Base-by-base conservation (phyloP, 495 filamentous ascomycete species). In the Penicillium robsamsonii region DNA sequence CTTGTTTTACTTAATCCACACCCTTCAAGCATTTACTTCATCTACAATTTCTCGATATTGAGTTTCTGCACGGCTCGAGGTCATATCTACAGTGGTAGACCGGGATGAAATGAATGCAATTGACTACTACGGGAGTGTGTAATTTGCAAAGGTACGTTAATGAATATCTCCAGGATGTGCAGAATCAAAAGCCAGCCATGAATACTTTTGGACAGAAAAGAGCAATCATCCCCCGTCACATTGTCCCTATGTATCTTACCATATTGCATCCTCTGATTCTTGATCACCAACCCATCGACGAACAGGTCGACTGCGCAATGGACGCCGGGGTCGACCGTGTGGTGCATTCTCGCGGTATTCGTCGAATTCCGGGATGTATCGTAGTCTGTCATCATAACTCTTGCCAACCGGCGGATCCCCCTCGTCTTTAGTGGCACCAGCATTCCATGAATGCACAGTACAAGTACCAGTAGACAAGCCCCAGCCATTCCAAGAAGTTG, bases 401-500 rank as follows among this genome's bases (percentile, higher is more conserved):
- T 70, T 66, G 1, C 83, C 83, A 73, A 89, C 76, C 10, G 69
- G 70, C 8, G 87, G 86, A 33, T 83, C 79, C 0, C 76, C 87
- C 65, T 93, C 89, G 59, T 91, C 89, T 0, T 72, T 62, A 0
- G 77, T 75, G 13, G 79, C 71, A 33, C 79, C 81, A 43, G 87
- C 86, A 47, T 90, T 90, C 82, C 84, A 95, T 13, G 81, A 80
- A 68, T 95, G 90, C 46, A 90, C 58, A 0, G 87, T 88, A 53
- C 87, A 89, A 2, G 90, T 92, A 5, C 90, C 90, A 1, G 77
- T 75, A 10, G 83, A 78, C 64, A 83, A 77, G 35, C 81, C 85
- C 72, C 81, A 87, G 30, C 89, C 88, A 58, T 90, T 90, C 87
- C 89, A 89, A 2, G 86, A 83, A 15, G 90, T 92, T 53, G 90